Percentiles rank a stretch among this genome's conserved stretches.
phyloP scores from a whole-genome alignment of 331 rosid species.

The Acacia pycnantha region DNA sequence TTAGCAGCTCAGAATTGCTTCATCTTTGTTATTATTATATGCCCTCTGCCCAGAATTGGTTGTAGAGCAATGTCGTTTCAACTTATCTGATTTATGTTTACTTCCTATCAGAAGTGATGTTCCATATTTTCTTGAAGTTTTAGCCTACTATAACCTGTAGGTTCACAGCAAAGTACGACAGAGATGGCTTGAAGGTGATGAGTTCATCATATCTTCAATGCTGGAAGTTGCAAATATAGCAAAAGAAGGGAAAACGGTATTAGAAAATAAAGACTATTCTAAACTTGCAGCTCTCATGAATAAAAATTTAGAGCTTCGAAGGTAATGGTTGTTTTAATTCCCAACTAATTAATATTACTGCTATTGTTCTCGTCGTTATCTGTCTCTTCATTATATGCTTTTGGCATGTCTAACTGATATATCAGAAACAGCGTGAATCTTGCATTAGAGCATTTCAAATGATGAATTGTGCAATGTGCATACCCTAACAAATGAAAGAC shows the following conservation, averaged over 20 bases:
- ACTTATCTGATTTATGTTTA: background rate
- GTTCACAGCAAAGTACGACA: constrained; percentile 82
- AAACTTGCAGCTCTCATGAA: constrained; percentile 73
- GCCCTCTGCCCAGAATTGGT: background rate
- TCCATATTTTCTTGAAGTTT: constrained; percentile 1
- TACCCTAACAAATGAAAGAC: constrained; percentile 8
- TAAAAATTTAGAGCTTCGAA: constrained; percentile 78
- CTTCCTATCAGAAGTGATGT: background rate
- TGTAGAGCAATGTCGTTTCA: background rate
- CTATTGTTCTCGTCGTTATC: background rate
- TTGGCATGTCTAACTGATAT: background rate
- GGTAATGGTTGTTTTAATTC: constrained; percentile 40
- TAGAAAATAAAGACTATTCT: constrained; percentile 64
- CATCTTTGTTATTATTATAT: constrained; percentile 1
- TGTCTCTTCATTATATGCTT: background rate
- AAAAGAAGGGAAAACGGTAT: constrained; percentile 60
- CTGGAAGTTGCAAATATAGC: constrained; percentile 74
- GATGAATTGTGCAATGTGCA: background rate
- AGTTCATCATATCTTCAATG: constrained; percentile 76
- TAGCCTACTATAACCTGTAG: constrained; percentile 39
- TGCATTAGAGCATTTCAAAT: background rate
- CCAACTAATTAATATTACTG: background rate
- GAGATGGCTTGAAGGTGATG: constrained; percentile 87
- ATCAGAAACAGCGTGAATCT: background rate
- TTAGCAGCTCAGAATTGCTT: constrained; percentile 30